Base-by-base conservation (phyloP, 1,139 yeast species). In the Ogataea hybrid region DNA sequence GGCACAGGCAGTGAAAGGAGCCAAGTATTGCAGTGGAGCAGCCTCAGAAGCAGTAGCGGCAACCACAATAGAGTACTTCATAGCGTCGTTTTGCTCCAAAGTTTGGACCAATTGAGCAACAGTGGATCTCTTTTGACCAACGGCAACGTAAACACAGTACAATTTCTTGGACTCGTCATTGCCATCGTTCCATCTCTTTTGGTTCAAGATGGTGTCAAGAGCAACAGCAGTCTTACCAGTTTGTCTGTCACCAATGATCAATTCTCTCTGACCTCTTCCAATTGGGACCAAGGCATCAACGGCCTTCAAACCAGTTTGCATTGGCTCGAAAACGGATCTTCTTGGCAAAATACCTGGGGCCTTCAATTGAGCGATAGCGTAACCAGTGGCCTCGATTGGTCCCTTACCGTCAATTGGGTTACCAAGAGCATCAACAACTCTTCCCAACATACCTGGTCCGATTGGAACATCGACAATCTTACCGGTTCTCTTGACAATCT, bases 261-360 rank as follows among this genome's bases (percentile, higher is more conserved):
- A 79, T 80, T 92, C 98, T 87, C 98, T 94, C 79, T 92, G 98
- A 71, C 98, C 98, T 85, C 98, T 94, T 70, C 98, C 98, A 65
- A 92, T 75, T 73, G 98, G 98, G 72, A 92, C 99, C 67, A 92
- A 84, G 68, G 98, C 95, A 70, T 92, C 99, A 63, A 92, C 97
- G 54, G 97, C 84, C 82, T 94, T 92, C 69, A 92, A 86, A 84
- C 98, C 99, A 65, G 98, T 90, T 80, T 92, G 98, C 86, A 92
- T 92, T 71, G 99, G 98, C 80, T 92, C 98, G 79, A 72, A 82
- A 62, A 92, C 99, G 52, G 97, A 89, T 66, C 84, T 86, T 83
- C 99, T 90, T 79, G 98, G 98, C 73, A 94, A 83, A 68, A 94
- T 94, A 82, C 99, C 99, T 73, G 98, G 99, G 61, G 98, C 99